Base-by-base conservation (phyloP, 768 basidiomycete genomes). In the Pluteus cervinus region DNA sequence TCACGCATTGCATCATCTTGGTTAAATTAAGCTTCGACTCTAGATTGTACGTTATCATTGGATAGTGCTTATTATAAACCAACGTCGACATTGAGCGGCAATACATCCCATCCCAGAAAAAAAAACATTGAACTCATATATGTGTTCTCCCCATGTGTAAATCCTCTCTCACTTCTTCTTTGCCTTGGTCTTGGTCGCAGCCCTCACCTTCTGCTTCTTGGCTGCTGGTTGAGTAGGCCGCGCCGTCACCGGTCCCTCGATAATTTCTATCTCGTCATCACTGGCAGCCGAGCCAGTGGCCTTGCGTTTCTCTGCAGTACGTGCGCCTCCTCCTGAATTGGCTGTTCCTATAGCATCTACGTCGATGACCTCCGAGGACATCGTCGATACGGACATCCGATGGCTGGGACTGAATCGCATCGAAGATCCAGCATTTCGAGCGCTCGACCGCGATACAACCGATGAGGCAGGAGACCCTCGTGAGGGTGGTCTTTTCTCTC, bases 191-290 rank as follows among this genome's bases (percentile, higher is more conserved):
- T 65, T 74, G 4, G 56, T 38, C 21, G 52, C 53, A 30, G 57
- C 59, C 50, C 61, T 71, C 48, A 36, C 43, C 46, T 48, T 67
- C 30, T 54, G 47, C 47, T 62, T 70, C 42, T 57, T 62, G n/a
- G 52, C 24, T 16, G 44, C 41, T 16, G 53, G 43, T 25, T 42
- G 36, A 8, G 42, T 44, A 17, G 43, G 22, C 24, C 39, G 52
- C 29, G 41, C 41, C 9, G 52, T 40, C 6, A 63, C 43, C 7
- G 75, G 63, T 0, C 69, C 75, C 25, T 75, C 71, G 3, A 75
- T 49, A 39, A 73, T 66, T 40, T 75, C 73, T 11, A 74, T 54
- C 17, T 80, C 79, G 41, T 79, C 75, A 32, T 79, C 78, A 36
- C 70, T 70, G 22, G 53, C 48, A 4, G 55, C 44, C 16, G 58